phyloP scores from a whole-genome alignment of 495 filamentous ascomycete species.

The Halenospora varia region DNA sequence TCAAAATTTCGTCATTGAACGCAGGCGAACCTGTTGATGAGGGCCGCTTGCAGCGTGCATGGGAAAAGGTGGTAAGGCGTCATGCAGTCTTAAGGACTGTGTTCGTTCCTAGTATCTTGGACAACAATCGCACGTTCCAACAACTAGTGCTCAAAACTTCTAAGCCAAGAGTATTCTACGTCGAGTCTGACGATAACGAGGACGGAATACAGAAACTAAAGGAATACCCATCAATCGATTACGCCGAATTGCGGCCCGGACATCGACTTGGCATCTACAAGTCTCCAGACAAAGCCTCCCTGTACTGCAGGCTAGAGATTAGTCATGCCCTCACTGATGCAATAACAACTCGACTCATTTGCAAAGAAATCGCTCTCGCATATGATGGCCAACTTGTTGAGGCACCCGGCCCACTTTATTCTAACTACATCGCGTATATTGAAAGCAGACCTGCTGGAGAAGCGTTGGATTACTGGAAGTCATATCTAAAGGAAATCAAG shows the following conservation, averaged over 20 bases:
- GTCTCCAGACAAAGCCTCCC: constrained; percentile 23
- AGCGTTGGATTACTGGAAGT: constrained; percentile 2
- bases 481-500: constrained; percentile 1
- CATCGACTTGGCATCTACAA: background rate
- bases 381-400: background rate
- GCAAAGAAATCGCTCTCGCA: background rate
- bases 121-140: background rate
- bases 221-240: background rate
- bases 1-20: background rate
- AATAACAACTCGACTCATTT: constrained; percentile 8
- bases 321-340: constrained; percentile 51
- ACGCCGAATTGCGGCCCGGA: background rate
- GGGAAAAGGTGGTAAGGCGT: background rate
- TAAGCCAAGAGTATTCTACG: background rate
- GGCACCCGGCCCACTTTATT: background rate
- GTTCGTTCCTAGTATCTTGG: background rate
- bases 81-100: background rate
- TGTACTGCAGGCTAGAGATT: constrained; percentile 50
- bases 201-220: background rate
- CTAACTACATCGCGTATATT: background rate
- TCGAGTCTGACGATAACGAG: background rate
- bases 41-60: background rate
- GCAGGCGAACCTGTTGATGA: background rate
- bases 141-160: background rate
- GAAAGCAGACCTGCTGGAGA: background rate